These are phyloP conservation scores for Chlamydomonas sphaeroides DNA, from an alignment of 139 green algal species.

Conservation along the genomic window DNA sequence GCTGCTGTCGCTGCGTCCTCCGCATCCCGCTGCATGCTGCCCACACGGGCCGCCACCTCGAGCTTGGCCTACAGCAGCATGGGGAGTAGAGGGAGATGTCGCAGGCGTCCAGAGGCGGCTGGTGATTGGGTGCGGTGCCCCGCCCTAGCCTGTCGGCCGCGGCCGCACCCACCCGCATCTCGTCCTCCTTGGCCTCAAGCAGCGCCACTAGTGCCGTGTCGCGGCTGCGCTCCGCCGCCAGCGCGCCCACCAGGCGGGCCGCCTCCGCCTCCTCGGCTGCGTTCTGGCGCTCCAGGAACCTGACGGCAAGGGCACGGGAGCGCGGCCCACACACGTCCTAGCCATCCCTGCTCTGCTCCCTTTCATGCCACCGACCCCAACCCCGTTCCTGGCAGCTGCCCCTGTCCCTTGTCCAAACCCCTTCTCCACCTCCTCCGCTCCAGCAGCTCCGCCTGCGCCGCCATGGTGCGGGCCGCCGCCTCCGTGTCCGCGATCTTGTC, in stretches of 20 bases:
- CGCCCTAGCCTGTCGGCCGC: too few species aligned
- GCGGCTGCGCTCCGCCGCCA: conserved; percentile 37
- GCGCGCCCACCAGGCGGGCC: conserved; percentile 26
- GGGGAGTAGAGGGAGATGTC: too few species aligned
- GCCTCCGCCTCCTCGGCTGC: conserved; percentile 34
- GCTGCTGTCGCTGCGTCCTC: neutral
- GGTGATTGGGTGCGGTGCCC: too few species aligned
- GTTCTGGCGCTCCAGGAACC: conserved; percentile 41
- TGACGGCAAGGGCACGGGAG: neutral
- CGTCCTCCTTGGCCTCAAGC: conserved; percentile 21
- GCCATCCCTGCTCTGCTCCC: too few species aligned
- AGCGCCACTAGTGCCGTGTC: conserved; percentile 17
- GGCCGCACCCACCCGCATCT: conserved; percentile 35
- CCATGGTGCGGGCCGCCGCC: conserved; percentile 30
- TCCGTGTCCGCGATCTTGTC: conserved; percentile 40
- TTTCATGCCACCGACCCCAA: too few species aligned
- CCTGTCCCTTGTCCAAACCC: too few species aligned
- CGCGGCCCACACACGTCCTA: too few species aligned
- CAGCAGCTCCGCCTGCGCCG: conserved; percentile 44
- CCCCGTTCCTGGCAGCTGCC: too few species aligned
- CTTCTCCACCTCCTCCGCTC: conserved; percentile 34
- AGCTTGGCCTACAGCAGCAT: conserved; percentile 25
- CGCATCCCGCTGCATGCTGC: conserved; percentile 17
- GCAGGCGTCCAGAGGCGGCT: too few species aligned
- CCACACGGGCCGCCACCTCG: neutral